Percentiles rank a stretch among this genome's conserved stretches.
Evolutionary conservation across 163 green algal species (phyloP).

Genomic region (Chloromonas sp.): DNA sequence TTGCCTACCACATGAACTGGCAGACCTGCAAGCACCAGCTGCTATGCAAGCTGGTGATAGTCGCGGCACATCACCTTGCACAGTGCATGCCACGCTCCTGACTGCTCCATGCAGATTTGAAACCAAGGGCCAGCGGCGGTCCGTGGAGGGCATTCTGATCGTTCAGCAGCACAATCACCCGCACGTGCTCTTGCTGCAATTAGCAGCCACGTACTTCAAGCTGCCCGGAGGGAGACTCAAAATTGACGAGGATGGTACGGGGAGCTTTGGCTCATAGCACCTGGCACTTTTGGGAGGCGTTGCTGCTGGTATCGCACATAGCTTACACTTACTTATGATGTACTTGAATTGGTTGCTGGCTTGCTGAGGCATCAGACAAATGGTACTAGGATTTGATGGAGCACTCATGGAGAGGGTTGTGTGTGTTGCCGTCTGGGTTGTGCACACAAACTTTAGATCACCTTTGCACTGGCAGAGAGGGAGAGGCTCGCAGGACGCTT

Average conservation of each 20-base stretch:
- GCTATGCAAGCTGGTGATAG: not conserved
- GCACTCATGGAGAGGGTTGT: too few species aligned
- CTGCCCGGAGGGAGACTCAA: slow-evolving; percentile 86
- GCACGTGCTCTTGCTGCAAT: slow-evolving; percentile 77
- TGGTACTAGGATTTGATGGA: too few species aligned
- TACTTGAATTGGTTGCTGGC: not conserved
- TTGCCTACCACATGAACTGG: not conserved
- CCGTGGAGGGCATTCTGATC: slow-evolving; percentile 78
- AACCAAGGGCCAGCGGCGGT: slow-evolving; percentile 69
- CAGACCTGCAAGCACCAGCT: not conserved
- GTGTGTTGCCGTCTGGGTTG: not conserved
- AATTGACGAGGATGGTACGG: slow-evolving; percentile 84
- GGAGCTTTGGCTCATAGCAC: not conserved
- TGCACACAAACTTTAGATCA: not conserved
- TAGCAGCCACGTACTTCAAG: slow-evolving; percentile 81
- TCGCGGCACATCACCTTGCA: too few species aligned
- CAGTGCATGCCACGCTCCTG: too few species aligned
- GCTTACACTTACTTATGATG: not conserved
- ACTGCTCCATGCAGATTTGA: slow-evolving; percentile 55
- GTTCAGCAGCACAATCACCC: slow-evolving; percentile 90
- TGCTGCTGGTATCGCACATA: not conserved
- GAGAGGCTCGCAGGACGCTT: not conserved
- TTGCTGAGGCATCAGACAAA: not conserved
- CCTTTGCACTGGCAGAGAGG: not conserved
- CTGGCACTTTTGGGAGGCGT: not conserved